Conservation (phyloP, 2,329 filamentous ascomycete genomes). For the Stromatinia cepivora region DNA sequence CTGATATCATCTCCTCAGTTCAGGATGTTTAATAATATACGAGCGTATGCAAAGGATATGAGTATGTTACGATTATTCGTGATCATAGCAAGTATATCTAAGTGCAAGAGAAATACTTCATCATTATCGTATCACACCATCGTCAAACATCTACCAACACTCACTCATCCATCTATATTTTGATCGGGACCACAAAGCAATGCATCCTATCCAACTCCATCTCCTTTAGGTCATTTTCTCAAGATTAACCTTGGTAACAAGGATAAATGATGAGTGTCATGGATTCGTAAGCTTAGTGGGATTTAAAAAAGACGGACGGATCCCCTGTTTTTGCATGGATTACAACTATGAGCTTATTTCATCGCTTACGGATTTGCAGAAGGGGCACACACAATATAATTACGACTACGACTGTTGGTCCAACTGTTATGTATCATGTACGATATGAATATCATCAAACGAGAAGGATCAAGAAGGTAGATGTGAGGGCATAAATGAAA, state of each 20-base stretch:
- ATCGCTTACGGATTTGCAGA: constrained; percentile 12
- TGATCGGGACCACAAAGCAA: background rate
- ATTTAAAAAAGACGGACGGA: constrained; percentile 5
- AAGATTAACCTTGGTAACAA: background rate
- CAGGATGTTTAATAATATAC: background rate
- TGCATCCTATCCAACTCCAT: background rate
- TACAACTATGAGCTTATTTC: constrained; percentile 16
- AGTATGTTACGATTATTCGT: background rate
- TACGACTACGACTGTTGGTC: background rate
- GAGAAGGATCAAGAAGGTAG: constrained; percentile 4
- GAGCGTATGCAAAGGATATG: background rate
- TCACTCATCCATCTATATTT: background rate
- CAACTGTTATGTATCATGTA: background rate
- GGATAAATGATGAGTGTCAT: constrained; percentile 9
- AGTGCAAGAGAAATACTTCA: background rate
- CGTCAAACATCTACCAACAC: background rate
- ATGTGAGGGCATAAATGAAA: background rate
- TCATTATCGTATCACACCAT: background rate
- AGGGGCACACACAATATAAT: background rate
- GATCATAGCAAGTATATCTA: background rate
- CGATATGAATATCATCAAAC: constrained; percentile 15
- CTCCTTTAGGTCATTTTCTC: background rate
- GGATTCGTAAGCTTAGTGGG: constrained; percentile 21
- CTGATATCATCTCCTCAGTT: constrained; percentile 3
- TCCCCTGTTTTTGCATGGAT: constrained; percentile 8